Evolutionary conservation across 176 grass and related monocot genomes (phyloP).

Genomic region (Avena sativa): DNA sequence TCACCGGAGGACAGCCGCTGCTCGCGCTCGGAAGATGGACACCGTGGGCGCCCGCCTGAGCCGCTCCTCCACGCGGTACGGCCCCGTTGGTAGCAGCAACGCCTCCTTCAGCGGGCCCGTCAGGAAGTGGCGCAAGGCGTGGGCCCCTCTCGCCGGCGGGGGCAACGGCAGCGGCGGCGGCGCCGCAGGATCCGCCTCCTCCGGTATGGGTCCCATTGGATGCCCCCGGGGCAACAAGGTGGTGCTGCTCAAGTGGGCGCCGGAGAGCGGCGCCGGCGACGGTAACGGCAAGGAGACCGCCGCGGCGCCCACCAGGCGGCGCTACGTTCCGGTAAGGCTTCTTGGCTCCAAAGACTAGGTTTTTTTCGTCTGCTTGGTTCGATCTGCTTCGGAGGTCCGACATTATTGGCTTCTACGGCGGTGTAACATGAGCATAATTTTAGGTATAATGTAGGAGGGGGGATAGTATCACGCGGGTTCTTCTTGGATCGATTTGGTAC

Average conservation of each 20-base stretch:
- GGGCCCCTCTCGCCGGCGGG: conserved; percentile 55
- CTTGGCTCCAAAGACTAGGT: neutral
- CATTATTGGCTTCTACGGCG: neutral
- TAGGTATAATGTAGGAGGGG: neutral
- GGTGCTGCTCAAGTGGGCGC: conserved; percentile 83
- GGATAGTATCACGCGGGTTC: neutral
- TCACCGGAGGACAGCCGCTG: conserved; percentile 19
- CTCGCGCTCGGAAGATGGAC: conserved; percentile 38
- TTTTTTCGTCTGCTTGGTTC: neutral
- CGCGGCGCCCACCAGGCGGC: conserved; percentile 48
- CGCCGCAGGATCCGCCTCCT: neutral
- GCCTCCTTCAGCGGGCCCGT: conserved; percentile 74
- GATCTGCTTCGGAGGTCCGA: conserved; percentile 16
- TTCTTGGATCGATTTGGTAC: neutral
- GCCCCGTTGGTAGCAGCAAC: conserved; percentile 53
- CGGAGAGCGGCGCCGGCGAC: conserved; percentile 33
- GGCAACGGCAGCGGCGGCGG: conserved; percentile 16
- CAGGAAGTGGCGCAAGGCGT: conserved; percentile 82
- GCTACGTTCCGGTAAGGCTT: conserved; percentile 69
- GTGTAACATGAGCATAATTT: neutral
- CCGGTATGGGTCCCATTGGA: conserved; percentile 3
- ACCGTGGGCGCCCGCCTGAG: conserved; percentile 55
- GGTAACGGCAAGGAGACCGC: conserved; percentile 26
- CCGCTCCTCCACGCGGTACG: conserved; percentile 81
- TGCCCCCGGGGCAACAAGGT: conserved; percentile 41